These are phyloP conservation scores for Phytopythium ostracodes DNA, from an alignment of 352 stramenopile genomes.

Conservation along the genomic window DNA sequence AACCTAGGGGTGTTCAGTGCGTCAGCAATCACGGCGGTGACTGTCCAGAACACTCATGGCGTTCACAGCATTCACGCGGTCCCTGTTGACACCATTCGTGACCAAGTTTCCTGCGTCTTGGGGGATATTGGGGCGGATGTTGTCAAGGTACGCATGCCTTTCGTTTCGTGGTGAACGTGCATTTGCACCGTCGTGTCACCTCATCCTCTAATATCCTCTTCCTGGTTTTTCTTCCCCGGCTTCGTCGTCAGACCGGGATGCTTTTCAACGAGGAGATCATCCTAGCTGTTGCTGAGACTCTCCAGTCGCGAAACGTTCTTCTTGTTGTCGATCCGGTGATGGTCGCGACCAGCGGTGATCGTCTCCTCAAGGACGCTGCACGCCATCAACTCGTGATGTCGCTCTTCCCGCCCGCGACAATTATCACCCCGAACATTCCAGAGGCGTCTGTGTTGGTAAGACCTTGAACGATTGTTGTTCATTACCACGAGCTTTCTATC, in stretches of 20 bases:
- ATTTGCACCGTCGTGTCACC: neutral
- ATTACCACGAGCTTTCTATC: neutral
- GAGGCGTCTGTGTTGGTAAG: constrained; percentile 86
- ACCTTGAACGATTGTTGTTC: neutral
- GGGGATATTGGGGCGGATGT: constrained; percentile 84
- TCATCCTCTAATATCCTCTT: neutral
- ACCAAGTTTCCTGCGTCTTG: constrained; percentile 86
- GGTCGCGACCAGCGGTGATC: constrained; percentile 87
- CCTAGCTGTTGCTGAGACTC: constrained; percentile 50
- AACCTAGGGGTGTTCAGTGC: constrained; percentile 76
- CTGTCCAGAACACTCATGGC: constrained; percentile 79
- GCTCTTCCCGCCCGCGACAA: constrained; percentile 84
- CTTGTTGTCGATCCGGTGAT: constrained; percentile 94
- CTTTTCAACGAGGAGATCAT: constrained; percentile 83
- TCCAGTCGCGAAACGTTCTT: constrained; percentile 38
- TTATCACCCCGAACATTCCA: constrained; percentile 94
- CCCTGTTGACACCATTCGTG: constrained; percentile 57
- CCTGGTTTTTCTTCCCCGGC: neutral
- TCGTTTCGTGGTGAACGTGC: too few relatives aligned
- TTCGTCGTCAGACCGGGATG: constrained; percentile 77
- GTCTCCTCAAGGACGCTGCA: constrained; percentile 77
- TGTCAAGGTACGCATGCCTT: constrained; percentile 87
- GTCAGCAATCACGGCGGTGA: constrained; percentile 90
- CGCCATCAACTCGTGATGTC: constrained; percentile 60
- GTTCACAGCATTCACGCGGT: constrained; percentile 46